Base-by-base conservation (phyloP, 495 filamentous ascomycete species). In the Talaromyces proteolyticus region DNA sequence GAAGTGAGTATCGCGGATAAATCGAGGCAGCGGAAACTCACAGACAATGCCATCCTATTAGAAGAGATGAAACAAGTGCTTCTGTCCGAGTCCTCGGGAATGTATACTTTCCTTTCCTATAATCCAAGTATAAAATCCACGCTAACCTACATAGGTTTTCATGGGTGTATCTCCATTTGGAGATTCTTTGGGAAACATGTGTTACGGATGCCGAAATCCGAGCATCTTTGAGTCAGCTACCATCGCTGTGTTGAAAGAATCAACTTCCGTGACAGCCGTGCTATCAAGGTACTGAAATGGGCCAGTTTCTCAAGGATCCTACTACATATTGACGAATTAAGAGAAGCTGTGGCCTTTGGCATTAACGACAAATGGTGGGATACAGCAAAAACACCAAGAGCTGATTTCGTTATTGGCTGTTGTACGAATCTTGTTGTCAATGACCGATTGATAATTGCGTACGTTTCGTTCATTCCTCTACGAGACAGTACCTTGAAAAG, bases 391-490 rank as follows among this genome's bases (percentile, higher is more conserved):
- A 53, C 63, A 6, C 66, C 64, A 7, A 16, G 50, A 17, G 48
- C 18, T 14, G 53, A 62, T 18, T 53, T 53, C 16, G 41, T 67
- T 10, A 47, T 69, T 18, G 57, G 62, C 20, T 57, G 57, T 11
- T 67, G 64, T 53, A 56, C 51, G 16, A 66, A 64, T 39, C 54
- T 70, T 18, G 54, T 67, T 20, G 54, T 65, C 14, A 19, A 57
- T n/a, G 63, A 67, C 47, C 53, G 4, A 40, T 49, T 21, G 52
- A 59, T 19, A 21, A 41, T 11, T 55, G 44, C 25, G 60, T 63
- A 8, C 64, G 61, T 11, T 67, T 68, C 22, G 65, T 62, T 25
- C 67, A 70, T 54, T 46, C 64, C 7, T 66, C 67, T n/a, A 55
- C 66, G 6, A 58, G 48, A 22, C 55, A 62, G 49, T 67, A 55